Evolutionary conservation across 148 eudicot genomes (phyloP), one percentile per base, ranked within the genome.

Genomic region (Heliamphora exappendiculata): DNA sequence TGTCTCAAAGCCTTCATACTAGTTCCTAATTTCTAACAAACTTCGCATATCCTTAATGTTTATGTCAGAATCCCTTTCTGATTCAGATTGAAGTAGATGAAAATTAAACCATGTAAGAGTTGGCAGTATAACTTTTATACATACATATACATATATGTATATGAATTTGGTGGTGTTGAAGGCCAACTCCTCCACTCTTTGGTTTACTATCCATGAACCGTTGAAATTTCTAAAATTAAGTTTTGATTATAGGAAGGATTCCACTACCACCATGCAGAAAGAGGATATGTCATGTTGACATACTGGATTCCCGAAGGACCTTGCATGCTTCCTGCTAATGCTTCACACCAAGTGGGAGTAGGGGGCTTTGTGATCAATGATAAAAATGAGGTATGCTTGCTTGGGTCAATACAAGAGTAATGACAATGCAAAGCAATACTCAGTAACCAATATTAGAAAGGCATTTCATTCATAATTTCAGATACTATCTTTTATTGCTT

Each of bases 251-350:
- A 92, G 94, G 96, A 89, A 86, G 96, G 96, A 47, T 93, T 93
- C 67, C 71, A 86, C 37, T 93, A 91, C 70, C 98, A 93, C 73
- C 98, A 93, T 45, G 98, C 98, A 0, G 98, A 93, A 76, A 81
- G 71, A 44, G 85, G 86, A 10, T 93, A 91, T 72, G 86, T 93
- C 59, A 93, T 93, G 98, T 76, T 93, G 85, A 91, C 90, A 5
- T 88, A 91, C 69, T 93, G 98, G 98, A 86, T 93, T 53, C 98
- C 98, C 0, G 91, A 86, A 75, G 92, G 88, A 70, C 96, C 96
- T 37, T 89, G 85, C 76, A 75, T 90, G 86, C 82, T 93, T 58
- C 98, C 98, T 54, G 81, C 89, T 45, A 91, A 93, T 75, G 98
- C 98, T 58, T 86, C 96, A 5, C 98, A 93, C 80, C 94, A 90